These are phyloP conservation scores for Amanita muscaria DNA, from an alignment of 768 basidiomycete species.

Conservation along the genomic window DNA sequence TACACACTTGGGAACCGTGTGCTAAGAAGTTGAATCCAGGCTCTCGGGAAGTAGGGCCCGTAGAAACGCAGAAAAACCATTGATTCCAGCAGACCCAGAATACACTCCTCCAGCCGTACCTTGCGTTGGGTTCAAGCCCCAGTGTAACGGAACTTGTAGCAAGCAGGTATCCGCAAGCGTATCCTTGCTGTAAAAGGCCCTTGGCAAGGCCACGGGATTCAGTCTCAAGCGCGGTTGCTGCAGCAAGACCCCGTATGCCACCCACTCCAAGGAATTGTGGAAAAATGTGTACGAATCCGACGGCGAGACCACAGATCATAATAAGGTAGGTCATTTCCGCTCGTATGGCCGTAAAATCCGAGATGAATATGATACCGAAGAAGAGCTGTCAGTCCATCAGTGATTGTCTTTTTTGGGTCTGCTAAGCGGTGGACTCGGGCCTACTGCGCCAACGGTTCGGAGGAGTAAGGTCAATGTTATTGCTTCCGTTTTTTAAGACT, in stretches of 20 bases:
- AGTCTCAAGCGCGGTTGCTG: conserved; percentile 80
- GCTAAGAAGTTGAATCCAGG: conserved; percentile 71
- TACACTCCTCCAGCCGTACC: conserved; percentile 57
- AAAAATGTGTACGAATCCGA: conserved; percentile 75
- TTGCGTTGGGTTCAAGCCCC: conserved; percentile 40
- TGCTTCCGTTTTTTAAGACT: conserved; percentile 45
- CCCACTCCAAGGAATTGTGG: conserved; percentile 81
- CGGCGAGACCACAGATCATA: conserved; percentile 58
- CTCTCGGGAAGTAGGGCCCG: conserved; percentile 73
- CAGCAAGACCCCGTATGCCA: conserved; percentile 80
- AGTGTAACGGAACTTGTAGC: conserved; percentile 83
- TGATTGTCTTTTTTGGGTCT: too few species aligned
- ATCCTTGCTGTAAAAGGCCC: conserved; percentile 84
- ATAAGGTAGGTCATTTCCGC: conserved; percentile 73
- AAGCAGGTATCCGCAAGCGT: conserved; percentile 77
- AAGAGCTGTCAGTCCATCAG: conserved; percentile 44
- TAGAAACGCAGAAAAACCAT: conserved; percentile 57
- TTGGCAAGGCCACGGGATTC: conserved; percentile 79
- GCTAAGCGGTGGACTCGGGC: too few species aligned
- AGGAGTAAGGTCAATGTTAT: conserved; percentile 94
- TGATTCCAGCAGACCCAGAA: conserved; percentile 78
- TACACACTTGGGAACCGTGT: conserved; percentile 59
- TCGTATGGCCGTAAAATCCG: conserved; percentile 92
- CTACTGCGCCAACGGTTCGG: conserved; percentile 66
- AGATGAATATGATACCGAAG: conserved; percentile 78